Evolutionary conservation across 2,329 filamentous ascomycete genomes (phyloP).

Genomic region (Periconia sp.): DNA sequence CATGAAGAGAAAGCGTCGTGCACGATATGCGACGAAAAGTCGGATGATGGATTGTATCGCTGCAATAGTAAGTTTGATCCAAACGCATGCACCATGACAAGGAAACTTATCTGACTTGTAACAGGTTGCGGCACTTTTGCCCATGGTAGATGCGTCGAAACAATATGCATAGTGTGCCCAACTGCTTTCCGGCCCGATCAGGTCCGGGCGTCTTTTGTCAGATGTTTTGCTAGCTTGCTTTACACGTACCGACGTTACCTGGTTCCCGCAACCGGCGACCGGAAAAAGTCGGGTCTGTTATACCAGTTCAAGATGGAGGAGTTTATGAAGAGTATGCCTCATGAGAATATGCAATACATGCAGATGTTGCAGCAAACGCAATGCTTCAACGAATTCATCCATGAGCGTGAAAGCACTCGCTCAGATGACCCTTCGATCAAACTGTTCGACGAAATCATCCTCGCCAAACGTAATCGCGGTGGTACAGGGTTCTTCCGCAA

Average conservation of each 20-base stretch:
- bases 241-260: slow-evolving; percentile 70
- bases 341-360: slow-evolving; percentile 67
- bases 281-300: slow-evolving; percentile 63
- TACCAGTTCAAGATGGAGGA: slow-evolving; percentile 69
- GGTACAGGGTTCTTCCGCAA: slow-evolving; percentile 67
- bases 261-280: slow-evolving; percentile 59
- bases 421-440: slow-evolving; percentile 67
- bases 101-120: slow-evolving; percentile 21
- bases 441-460: slow-evolving; percentile 81
- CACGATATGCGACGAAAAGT: slow-evolving; percentile 74
- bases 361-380: slow-evolving; percentile 65
- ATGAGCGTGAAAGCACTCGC: slow-evolving; percentile 71
- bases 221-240: slow-evolving; percentile 68
- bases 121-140: slow-evolving; percentile 58
- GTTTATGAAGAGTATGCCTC: slow-evolving; percentile 64
- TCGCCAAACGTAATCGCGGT: slow-evolving; percentile 73
- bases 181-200: slow-evolving; percentile 67
- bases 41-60: slow-evolving; percentile 72
- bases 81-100: slow-evolving; percentile 1
- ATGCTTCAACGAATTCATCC: slow-evolving; percentile 80
- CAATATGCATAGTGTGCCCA: slow-evolving; percentile 67
- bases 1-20: slow-evolving; percentile 65
- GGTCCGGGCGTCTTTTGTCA: slow-evolving; percentile 67
- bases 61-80: slow-evolving; percentile 56
- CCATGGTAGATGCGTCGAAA: slow-evolving; percentile 61